phyloP scores from a whole-genome alignment of 208 protist species.

The Novymonas esmeraldas region DNA sequence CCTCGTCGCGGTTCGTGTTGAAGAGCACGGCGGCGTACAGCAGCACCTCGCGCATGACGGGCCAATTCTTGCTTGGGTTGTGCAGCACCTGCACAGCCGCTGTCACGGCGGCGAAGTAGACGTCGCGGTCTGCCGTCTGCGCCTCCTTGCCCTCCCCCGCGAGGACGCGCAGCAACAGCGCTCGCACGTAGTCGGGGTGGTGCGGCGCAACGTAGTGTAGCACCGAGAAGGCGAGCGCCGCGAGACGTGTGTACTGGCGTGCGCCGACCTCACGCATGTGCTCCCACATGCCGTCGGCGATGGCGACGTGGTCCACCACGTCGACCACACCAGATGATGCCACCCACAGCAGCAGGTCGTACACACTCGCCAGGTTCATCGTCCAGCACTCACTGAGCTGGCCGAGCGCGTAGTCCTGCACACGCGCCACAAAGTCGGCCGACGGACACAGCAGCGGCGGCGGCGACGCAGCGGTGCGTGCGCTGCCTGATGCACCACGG shows the following conservation, averaged over 20 bases:
- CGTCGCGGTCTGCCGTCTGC: constrained; percentile 59
- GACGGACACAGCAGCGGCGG: neutral
- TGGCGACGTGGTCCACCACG: constrained; percentile 38
- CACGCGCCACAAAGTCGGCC: constrained; percentile 19
- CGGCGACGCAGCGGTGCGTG: constrained; percentile 30
- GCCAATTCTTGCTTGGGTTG: constrained; percentile 44
- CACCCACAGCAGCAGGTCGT: constrained; percentile 73
- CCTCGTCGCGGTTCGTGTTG: constrained; percentile 77
- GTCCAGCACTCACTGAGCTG: constrained; percentile 81
- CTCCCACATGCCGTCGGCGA: constrained; percentile 60
- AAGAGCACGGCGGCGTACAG: constrained; percentile 73
- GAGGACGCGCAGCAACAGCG: constrained; percentile 35
- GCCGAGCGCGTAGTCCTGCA: constrained; percentile 59
- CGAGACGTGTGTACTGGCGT: constrained; percentile 53
- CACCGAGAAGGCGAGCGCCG: constrained; percentile 58
- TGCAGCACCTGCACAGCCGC: constrained; percentile 62
- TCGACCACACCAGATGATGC: constrained; percentile 19
- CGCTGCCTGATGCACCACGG: no score
- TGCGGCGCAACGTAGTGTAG: constrained; percentile 47
- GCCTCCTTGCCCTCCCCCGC: constrained; percentile 41
- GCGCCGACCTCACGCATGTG: constrained; percentile 75
- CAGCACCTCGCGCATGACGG: constrained; percentile 50
- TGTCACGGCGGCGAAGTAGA: constrained; percentile 65
- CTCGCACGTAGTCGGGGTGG: constrained; percentile 46
- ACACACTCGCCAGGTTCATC: constrained; percentile 70